Conservation (phyloP, 2,329 filamentous ascomycete genomes). For the Penicillium capsulatum region DNA sequence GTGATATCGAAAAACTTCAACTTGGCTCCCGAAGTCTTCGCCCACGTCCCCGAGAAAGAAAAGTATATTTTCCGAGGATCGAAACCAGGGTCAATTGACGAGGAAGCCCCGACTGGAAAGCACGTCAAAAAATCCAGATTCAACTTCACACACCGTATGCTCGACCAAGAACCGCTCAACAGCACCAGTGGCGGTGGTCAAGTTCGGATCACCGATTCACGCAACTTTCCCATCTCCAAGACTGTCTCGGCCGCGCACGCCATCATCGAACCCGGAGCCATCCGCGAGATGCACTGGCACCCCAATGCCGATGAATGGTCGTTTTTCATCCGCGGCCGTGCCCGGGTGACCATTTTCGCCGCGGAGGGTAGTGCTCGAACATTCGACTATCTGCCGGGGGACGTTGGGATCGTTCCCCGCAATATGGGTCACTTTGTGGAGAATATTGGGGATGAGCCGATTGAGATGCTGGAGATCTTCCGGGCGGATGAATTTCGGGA, state of each 20-base stretch:
- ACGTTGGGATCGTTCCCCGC: constrained; percentile 68
- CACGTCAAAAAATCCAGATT: constrained; percentile 53
- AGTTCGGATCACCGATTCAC: constrained; percentile 68
- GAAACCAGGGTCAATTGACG: constrained; percentile 57
- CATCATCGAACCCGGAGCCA: constrained; percentile 66
- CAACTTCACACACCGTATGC: constrained; percentile 66
- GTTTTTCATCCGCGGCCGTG: constrained; percentile 68
- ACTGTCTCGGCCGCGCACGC: constrained; percentile 61
- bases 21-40: constrained; percentile 62
- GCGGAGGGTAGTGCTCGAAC: constrained; percentile 65
- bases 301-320: constrained; percentile 75
- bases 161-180: constrained; percentile 59
- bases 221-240: constrained; percentile 68
- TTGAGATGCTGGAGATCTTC: constrained; percentile 73
- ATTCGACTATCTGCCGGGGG: constrained; percentile 69
- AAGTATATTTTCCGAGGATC: constrained; percentile 74
- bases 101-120: constrained; percentile 56
- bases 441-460: constrained; percentile 68
- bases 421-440: constrained; percentile 79
- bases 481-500: constrained; percentile 66
- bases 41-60: constrained; percentile 33
- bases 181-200: constrained; percentile 58
- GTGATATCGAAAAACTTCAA: constrained; percentile 72
- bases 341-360: constrained; percentile 70
- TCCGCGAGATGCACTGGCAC: constrained; percentile 80